Conservation (phyloP, 305 asterid genomes). For the Salvia sclarea region DNA sequence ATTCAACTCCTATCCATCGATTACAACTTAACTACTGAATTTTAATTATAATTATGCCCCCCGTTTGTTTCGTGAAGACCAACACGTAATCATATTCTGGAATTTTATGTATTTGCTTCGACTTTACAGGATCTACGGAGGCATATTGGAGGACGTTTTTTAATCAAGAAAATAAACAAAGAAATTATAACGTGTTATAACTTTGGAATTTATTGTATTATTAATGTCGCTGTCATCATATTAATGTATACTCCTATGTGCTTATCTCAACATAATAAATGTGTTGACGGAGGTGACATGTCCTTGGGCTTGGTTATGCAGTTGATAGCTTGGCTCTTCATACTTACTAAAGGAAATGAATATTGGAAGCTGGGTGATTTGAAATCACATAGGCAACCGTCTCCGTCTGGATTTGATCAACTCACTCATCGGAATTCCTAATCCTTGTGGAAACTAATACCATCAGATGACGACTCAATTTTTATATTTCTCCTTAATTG, state of each 20-base stretch:
- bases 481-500: not conserved
- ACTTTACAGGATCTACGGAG: not conserved
- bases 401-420: not conserved
- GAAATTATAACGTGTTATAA: not conserved
- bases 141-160: not conserved
- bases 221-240: too few species aligned
- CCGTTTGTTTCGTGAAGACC: not conserved
- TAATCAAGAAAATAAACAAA: not conserved
- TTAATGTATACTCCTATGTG: too few species aligned
- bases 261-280: not conserved
- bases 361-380: not conserved
- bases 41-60: too few species aligned
- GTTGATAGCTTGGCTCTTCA: constrained; percentile 9
- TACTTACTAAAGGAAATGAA: not conserved
- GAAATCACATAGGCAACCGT: not conserved
- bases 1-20: not conserved
- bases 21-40: not conserved
- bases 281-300: not conserved
- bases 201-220: not conserved
- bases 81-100: not conserved
- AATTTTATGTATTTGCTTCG: not conserved
- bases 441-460: not conserved
- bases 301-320: not conserved
- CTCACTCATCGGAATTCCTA: not conserved
- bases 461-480: not conserved